phyloP scores from a whole-genome alignment of 106 monocot species.

The Xerophyta viscosa region DNA sequence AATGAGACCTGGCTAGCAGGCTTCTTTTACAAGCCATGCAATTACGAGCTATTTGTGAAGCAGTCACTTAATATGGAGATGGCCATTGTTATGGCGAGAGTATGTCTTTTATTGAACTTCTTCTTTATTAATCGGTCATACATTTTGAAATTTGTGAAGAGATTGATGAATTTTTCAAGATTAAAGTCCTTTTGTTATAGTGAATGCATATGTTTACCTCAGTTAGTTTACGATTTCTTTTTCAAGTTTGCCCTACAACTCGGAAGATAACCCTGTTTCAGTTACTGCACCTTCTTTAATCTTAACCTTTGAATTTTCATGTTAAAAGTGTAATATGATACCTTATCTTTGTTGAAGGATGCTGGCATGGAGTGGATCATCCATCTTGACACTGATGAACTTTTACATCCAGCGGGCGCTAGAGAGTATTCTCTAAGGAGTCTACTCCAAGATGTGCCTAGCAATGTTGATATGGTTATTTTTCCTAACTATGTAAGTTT shows the following conservation, averaged over 20 bases:
- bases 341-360: slow-evolving; percentile 31
- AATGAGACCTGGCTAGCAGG: slow-evolving; percentile 87
- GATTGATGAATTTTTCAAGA: too few species aligned
- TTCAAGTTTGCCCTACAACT: too few species aligned
- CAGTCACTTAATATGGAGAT: slow-evolving; percentile 99
- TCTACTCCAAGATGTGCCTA: slow-evolving; percentile 67
- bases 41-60: slow-evolving; percentile 88
- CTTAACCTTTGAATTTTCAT: not conserved
- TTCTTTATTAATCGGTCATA: too few species aligned
- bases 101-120: too few species aligned
- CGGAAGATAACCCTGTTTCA: too few species aligned
- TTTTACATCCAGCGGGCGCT: slow-evolving; percentile 85
- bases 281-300: too few species aligned
- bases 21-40: slow-evolving; percentile 96
- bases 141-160: too few species aligned
- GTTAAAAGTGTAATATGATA: not conserved
- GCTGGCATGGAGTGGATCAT: slow-evolving; percentile 92
- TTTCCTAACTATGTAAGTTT: slow-evolving; percentile 99
- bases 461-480: slow-evolving; percentile 91
- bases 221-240: too few species aligned
- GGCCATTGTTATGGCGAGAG: slow-evolving; percentile 93
- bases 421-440: slow-evolving; percentile 72
- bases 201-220: too few species aligned
- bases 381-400: slow-evolving; percentile 96
- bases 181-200: too few species aligned